Percentiles rank a stretch among this genome's conserved stretches.
phyloP scores from a whole-genome alignment of 2,329 filamentous ascomycete species.

The Colletotrichum sublineola region DNA sequence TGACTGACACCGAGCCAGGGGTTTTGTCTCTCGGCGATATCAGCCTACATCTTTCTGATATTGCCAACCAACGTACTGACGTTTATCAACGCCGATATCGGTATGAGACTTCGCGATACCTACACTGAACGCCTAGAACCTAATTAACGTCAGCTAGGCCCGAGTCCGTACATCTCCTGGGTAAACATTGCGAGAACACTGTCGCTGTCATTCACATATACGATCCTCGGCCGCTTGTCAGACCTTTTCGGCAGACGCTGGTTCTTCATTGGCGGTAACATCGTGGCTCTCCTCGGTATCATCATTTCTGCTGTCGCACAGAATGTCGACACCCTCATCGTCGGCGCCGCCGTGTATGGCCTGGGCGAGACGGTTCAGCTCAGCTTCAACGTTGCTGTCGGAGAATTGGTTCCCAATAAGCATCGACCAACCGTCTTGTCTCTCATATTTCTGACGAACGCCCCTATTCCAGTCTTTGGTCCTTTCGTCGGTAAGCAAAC shows the following conservation, averaged over 20 bases:
- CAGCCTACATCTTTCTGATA: conserved; percentile 54
- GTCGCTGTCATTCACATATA: conserved; percentile 47
- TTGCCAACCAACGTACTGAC: conserved; percentile 51
- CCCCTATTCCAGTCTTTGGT: conserved; percentile 52
- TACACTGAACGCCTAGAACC: neutral
- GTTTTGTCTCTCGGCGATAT: conserved; percentile 54
- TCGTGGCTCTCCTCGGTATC: conserved; percentile 53
- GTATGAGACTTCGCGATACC: neutral
- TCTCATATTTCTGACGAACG: conserved; percentile 52
- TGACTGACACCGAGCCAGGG: conserved; percentile 45
- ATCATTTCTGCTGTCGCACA: conserved; percentile 53
- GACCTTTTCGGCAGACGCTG: conserved; percentile 57
- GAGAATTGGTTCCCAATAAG: conserved; percentile 59
- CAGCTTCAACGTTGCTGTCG: conserved; percentile 54
- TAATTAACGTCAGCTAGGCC: conserved; percentile 9
- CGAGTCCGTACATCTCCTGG: conserved; percentile 41
- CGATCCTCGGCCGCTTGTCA: conserved; percentile 54
- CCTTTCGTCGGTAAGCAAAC: conserved; percentile 52
- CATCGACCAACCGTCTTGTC: conserved; percentile 53
- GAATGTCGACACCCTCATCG: conserved; percentile 53
- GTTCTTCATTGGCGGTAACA: conserved; percentile 56
- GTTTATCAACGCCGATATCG: conserved; percentile 55
- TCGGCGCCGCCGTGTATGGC: conserved; percentile 53
- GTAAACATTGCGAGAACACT: conserved; percentile 53
- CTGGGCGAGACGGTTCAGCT: conserved; percentile 54